A percentile compares a stretch with the other conserved stretches of the same genome.
These are phyloP conservation scores for Ceratobasidium sp. DNA, from an alignment of 1,284 basidiomycete genomes.

Conservation along the genomic window DNA sequence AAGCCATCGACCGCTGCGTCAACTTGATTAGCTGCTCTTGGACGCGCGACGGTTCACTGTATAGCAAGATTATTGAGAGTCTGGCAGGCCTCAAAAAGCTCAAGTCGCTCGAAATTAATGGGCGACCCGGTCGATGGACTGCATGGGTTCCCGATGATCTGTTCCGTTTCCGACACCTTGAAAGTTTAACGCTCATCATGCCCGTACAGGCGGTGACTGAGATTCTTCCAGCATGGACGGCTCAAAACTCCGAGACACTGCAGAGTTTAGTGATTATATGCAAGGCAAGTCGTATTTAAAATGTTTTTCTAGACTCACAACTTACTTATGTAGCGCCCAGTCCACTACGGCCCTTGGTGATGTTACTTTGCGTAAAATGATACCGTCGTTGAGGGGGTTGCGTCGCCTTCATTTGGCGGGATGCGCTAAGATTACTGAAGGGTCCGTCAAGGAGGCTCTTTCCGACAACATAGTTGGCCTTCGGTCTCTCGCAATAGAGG, in stretches of 20 bases:
- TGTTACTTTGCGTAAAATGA: neutral
- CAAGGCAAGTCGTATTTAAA: conserved; percentile 10
- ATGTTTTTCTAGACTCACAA: neutral
- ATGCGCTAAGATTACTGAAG: conserved; percentile 35
- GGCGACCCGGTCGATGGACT: conserved; percentile 19
- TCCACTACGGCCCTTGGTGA: conserved; percentile 18
- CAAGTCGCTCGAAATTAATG: conserved; percentile 33
- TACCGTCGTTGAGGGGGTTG: neutral
- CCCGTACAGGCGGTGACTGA: conserved; percentile 23
- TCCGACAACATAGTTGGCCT: conserved; percentile 9
- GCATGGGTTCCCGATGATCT: conserved; percentile 38
- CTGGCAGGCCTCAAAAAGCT: conserved; percentile 13
- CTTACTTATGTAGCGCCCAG: neutral
- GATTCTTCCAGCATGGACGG: conserved; percentile 12
- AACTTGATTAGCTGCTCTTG: conserved; percentile 26
- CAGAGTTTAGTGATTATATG: conserved; percentile 37
- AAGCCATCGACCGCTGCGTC: conserved; percentile 18
- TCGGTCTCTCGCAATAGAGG: conserved; percentile 29
- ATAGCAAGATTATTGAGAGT: conserved; percentile 13
- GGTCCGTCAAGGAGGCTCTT: neutral
- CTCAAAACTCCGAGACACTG: conserved; percentile 17
- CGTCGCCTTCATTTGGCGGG: conserved; percentile 35
- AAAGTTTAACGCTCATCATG: conserved; percentile 36
- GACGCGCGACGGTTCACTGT: conserved; percentile 30
- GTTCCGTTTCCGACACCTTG: conserved; percentile 20